Evolutionary conservation across 345 rosid species (phyloP), one percentile per base, ranked within the genome.

Genomic region (Viola odorata): DNA sequence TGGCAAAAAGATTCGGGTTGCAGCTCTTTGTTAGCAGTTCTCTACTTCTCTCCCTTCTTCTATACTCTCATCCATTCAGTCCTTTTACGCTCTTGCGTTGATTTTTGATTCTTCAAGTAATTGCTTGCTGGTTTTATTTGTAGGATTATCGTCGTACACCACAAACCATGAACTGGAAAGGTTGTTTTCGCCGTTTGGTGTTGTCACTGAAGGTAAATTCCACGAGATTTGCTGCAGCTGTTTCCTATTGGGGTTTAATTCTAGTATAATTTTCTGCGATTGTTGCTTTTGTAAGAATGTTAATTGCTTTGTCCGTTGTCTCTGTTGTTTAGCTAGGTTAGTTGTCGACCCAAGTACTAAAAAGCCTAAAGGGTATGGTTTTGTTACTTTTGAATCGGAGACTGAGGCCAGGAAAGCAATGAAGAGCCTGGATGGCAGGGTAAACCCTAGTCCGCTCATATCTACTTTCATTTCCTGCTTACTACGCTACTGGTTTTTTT

Each of bases 311-410:
- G 38, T 3, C 3, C n/a, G 38, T 44, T 0, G 45, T 14, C 38
- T 51, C 48, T 44, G 12, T 40, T 32, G 7, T 69, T 42, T 49
- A 89, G 96, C 84, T 51, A 77, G 82, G 63, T 57, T 86, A 40
- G 65, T 83, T 14, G 63, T 23, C 13, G 86, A 84, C 57, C 77
- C 81, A 11, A 59, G 44, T 60, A 86, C 89, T 5, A 78, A 65
- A 66, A 83, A 87, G 66, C 86, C 86, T 11, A 83, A 82, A 77
- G 91, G 96, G 13, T 89, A 80, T 15, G 96, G 94, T 38, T 89
- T 89, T 53, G 74, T 86, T 39, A 76, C 81, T 0, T 89, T 74
- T 42, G 80, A 81, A 41, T 81, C 82, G 3, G 85, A 80, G 60
- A 45, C 49, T 39, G 89, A 84, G 12, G 91, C 94, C 0, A 78